A percentile compares a stretch with the other conserved stretches of the same genome.
These are phyloP conservation scores for Pichia pseudocactophila DNA, from an alignment of 805 yeast genomes.

Conservation along the genomic window DNA sequence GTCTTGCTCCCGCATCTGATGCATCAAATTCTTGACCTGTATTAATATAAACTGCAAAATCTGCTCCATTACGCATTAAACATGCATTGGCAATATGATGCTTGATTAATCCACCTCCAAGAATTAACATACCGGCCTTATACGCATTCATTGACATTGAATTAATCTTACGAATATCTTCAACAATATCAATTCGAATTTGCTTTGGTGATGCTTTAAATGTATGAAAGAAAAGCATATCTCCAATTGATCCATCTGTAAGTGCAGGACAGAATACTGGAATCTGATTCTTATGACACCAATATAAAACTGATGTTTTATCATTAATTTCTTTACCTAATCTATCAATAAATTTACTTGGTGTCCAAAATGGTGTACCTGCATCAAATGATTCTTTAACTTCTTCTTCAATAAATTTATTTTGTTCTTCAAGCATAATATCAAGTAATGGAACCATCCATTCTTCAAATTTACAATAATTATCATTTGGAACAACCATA, in stretches of 20 bases:
- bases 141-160: slow-evolving; percentile 93
- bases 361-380: slow-evolving; percentile 80
- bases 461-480: slow-evolving; percentile 95
- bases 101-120: slow-evolving; percentile 94
- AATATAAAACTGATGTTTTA: slow-evolving; percentile 86
- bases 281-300: slow-evolving; percentile 96
- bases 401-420: slow-evolving; percentile 44
- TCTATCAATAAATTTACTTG: slow-evolving; percentile 85
- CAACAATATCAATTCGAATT: slow-evolving; percentile 83
- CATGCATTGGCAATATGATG: slow-evolving; percentile 98
- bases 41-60: slow-evolving; percentile 91
- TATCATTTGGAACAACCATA: slow-evolving; percentile 92
- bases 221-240: slow-evolving; percentile 97
- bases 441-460: slow-evolving; percentile 97
- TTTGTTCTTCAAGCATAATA: slow-evolving; percentile 81
- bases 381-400: slow-evolving; percentile 56
- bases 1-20: slow-evolving; percentile 98
- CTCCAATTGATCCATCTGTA: slow-evolving; percentile 98
- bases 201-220: slow-evolving; percentile 89
- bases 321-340: slow-evolving; percentile 93
- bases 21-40: slow-evolving; percentile 99
- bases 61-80: slow-evolving; percentile 98
- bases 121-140: slow-evolving; percentile 88
- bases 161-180: slow-evolving; percentile 86
- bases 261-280: slow-evolving; percentile 97